Percentiles rank a stretch among this genome's conserved stretches.
Conservation (phyloP, 768 basidiomycete species). For the Exsudoporus frostii region DNA sequence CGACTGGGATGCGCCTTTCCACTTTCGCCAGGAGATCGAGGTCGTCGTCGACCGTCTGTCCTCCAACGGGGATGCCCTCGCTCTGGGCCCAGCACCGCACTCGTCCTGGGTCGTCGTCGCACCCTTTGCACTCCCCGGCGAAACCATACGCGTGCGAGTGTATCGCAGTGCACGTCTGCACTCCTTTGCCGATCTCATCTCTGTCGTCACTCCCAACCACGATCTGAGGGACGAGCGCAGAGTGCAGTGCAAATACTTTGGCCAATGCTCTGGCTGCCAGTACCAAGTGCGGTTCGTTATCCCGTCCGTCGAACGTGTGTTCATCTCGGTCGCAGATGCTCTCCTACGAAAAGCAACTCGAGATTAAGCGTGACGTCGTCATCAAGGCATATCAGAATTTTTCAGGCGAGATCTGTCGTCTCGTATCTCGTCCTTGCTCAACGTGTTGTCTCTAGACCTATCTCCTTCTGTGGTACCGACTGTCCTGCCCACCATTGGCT, state of each 20-base stretch:
- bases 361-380: slow-evolving; percentile 83
- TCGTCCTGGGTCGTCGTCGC: slow-evolving; percentile 79
- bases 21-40: slow-evolving; percentile 58
- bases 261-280: slow-evolving; percentile 88
- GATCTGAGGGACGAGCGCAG: slow-evolving; percentile 62
- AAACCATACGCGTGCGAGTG: slow-evolving; percentile 69
- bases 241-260: slow-evolving; percentile 84
- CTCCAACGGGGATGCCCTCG: slow-evolving; percentile 65
- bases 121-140: slow-evolving; percentile 83
- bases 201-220: slow-evolving; percentile 58
- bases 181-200: slow-evolving; percentile 73
- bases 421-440: slow-evolving; percentile 27
- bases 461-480: slow-evolving; percentile 54
- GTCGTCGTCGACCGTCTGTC: slow-evolving; percentile 63
- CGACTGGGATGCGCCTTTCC: slow-evolving; percentile 60
- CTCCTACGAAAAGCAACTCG: slow-evolving; percentile 81
- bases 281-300: slow-evolving; percentile 62
- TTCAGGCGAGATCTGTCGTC: slow-evolving; percentile 35
- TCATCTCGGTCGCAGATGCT: slow-evolving; percentile 57
- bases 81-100: slow-evolving; percentile 42
- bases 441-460: slow-evolving; percentile 38
- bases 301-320: not conserved
- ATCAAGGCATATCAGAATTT: slow-evolving; percentile 80
- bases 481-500: slow-evolving; percentile 74
- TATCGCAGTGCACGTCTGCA: slow-evolving; percentile 68